Percentiles rank a stretch among this genome's conserved stretches.
phyloP scores from a whole-genome alignment of 805 yeast species.

The Wickerhamomyces queroliae region DNA sequence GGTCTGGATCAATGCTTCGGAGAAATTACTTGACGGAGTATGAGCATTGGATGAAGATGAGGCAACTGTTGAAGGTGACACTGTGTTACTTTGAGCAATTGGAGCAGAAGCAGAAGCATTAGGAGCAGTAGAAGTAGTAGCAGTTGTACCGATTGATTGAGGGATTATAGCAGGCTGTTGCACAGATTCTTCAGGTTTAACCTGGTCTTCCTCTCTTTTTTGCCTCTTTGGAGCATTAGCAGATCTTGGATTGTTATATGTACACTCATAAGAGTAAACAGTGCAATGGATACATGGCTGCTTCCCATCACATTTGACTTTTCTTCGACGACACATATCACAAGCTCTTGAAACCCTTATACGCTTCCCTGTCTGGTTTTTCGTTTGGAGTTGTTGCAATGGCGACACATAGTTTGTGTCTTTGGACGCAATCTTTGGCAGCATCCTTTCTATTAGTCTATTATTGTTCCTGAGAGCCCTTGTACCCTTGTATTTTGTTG shows the following conservation, averaged over 20 bases:
- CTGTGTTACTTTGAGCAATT: not conserved
- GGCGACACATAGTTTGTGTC: constrained; percentile 19
- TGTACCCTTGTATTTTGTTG: too few species aligned
- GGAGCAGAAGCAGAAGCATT: not conserved
- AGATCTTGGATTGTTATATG: constrained; percentile 70
- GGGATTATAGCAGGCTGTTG: too few species aligned
- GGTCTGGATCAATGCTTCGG: constrained; percentile 4
- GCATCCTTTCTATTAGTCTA: constrained; percentile 10
- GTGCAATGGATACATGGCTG: constrained; percentile 80
- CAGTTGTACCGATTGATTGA: too few species aligned
- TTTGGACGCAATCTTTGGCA: constrained; percentile 20
- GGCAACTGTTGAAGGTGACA: not conserved
- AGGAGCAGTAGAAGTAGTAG: not conserved
- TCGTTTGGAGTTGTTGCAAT: constrained; percentile 13
- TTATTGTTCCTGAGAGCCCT: not conserved
- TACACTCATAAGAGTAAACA: constrained; percentile 73
- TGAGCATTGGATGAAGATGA: not conserved
- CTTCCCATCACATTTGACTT: constrained; percentile 75
- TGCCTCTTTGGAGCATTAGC: constrained; percentile 11
- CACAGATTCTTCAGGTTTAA: too few species aligned
- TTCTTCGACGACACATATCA: constrained; percentile 67
- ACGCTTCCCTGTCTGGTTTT: constrained; percentile 34
- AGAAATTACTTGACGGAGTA: too few species aligned
- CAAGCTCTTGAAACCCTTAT: constrained; percentile 71
- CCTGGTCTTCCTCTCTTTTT: not conserved